Base-by-base conservation (phyloP, 495 filamentous ascomycete species). In the Monascus purpureus region DNA sequence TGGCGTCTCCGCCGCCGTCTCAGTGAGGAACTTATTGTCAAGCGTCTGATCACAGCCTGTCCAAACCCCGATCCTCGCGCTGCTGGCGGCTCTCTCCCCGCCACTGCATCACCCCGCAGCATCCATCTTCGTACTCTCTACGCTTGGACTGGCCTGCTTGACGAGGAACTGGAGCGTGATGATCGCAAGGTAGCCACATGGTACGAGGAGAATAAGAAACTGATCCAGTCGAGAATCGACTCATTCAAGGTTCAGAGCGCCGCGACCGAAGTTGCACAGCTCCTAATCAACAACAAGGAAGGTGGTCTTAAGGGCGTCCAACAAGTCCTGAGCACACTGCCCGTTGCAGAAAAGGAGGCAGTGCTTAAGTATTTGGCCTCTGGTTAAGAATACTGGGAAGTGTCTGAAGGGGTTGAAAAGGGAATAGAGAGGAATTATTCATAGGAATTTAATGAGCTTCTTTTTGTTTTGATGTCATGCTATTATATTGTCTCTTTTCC, bases 1-100 rank as follows among this genome's bases (percentile, higher is more conserved):
- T 97, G 90, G 90, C 87, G 90, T 67, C 79, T 93, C 33, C 88
- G 90, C 55, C 82, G 90, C 54, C 74, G 92, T 61, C 68, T 97
- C 46, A 94, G 92, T 59, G 90, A 97, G 61, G 87, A 97, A 59
- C 80, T 82, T 50, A 82, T 96, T 50, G 68, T 96, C 54, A 88
- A 84, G 61, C 78, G 81, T 54, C 82, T 96, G 73, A 59, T 73
- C 14, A 45, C 65, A 15, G 72, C 77, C 6, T 48, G 56, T 42
- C 59, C 43, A 25, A 28, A 37, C 38, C 53, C 52, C 31, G 56
- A 31, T 24, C 38, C 43, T 34, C 35, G 41, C 32, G 49, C 42
- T 25, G 43, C 40, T 31, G 48, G 39, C 23, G 51, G 59, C 38
- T 50, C 55, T 15, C 48, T 63, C 36, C 57, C 51, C 23, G 25